Percentiles rank a stretch among this genome's conserved stretches.
Evolutionary conservation across 306 rosid species (phyloP).

Genomic region (Rosa chinensis): DNA sequence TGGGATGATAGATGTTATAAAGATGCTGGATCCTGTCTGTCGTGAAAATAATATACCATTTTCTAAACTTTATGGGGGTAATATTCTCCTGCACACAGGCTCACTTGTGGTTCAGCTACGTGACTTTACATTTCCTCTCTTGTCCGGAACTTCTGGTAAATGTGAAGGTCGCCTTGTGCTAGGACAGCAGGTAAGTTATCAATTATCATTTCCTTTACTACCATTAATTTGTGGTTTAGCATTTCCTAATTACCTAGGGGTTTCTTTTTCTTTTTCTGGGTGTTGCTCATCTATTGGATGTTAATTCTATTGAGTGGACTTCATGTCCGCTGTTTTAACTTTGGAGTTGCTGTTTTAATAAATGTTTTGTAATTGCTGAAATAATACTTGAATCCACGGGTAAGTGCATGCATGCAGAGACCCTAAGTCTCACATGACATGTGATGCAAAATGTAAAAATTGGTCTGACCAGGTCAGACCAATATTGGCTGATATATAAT

Average conservation of each 20-base stretch:
- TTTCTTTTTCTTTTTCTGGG: background rate
- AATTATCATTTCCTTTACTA: constrained; percentile 14
- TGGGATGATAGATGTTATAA: constrained; percentile 85
- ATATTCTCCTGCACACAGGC: constrained; percentile 62
- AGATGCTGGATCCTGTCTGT: constrained; percentile 89
- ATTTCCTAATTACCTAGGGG: background rate
- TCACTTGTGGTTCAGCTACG: constrained; percentile 79
- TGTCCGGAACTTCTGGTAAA: constrained; percentile 77
- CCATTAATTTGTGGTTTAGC: constrained; percentile 11
- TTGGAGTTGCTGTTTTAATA: background rate
- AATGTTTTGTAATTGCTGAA: background rate
- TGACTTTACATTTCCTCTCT: constrained; percentile 74
- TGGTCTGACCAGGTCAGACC: background rate
- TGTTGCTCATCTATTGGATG: background rate
- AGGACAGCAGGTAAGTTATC: constrained; percentile 84
- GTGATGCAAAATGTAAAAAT: background rate
- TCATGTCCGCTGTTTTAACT: background rate
- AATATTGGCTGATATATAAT: background rate
- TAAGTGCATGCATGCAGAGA: background rate
- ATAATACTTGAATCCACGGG: background rate
- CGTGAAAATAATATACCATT: constrained; percentile 79
- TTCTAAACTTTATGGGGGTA: constrained; percentile 84
- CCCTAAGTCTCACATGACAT: background rate
- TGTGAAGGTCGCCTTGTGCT: constrained; percentile 85
- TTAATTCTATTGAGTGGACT: background rate